These are phyloP conservation scores for Aspergillus japonicus DNA, from an alignment of 2,329 filamentous ascomycete species.

Conservation along the genomic window DNA sequence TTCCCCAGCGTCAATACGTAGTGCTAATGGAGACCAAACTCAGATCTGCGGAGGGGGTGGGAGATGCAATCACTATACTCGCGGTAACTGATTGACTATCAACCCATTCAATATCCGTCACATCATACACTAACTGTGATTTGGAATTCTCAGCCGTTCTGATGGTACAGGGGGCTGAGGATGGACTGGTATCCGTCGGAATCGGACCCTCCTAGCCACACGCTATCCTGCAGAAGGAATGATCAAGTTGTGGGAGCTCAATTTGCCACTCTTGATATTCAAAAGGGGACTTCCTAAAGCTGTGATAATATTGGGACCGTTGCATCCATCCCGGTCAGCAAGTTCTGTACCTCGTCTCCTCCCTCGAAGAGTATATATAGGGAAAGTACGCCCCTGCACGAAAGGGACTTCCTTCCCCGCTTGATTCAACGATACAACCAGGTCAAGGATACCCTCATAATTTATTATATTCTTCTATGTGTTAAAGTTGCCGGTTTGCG, in stretches of 20 bases:
- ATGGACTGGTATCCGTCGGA: not conserved
- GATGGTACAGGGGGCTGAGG: slow-evolving; percentile 1
- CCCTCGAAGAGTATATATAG: slow-evolving; percentile 5
- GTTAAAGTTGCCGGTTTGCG: slow-evolving; percentile 12
- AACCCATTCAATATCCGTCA: not conserved
- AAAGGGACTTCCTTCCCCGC: not conserved
- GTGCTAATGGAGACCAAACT: slow-evolving; percentile 2
- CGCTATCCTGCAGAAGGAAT: slow-evolving; percentile 5
- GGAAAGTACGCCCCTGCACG: not conserved
- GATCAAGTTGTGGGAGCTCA: not conserved
- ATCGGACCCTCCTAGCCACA: slow-evolving; percentile 3
- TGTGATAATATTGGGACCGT: not conserved
- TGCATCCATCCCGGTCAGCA: not conserved
- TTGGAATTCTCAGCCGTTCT: slow-evolving; percentile 10
- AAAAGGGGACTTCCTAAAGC: not conserved
- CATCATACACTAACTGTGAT: not conserved
- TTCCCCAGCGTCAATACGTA: not conserved
- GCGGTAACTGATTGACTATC: not conserved
- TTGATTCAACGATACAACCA: not conserved
- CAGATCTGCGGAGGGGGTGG: slow-evolving; percentile 1
- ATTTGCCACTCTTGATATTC: not conserved
- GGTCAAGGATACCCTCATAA: slow-evolving; percentile 1
- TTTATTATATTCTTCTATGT: slow-evolving; percentile 5
- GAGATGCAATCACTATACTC: not conserved
- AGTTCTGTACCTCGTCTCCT: not conserved